Evolutionary conservation across 1,139 yeast genomes (phyloP), one percentile per base, ranked within the genome.

Genomic region (Fermentozyma sake): DNA sequence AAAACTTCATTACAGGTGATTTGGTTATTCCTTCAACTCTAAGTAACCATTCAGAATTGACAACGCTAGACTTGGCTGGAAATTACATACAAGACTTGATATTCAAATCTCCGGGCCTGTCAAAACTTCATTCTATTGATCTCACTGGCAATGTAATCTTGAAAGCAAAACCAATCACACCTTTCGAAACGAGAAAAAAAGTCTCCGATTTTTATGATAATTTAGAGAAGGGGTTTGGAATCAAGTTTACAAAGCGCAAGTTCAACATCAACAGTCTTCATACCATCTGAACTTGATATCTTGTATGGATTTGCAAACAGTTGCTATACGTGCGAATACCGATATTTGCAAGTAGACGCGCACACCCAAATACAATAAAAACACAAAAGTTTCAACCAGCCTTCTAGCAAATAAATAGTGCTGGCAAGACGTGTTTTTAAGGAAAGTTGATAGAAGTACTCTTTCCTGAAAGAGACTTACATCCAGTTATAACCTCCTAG

Each of bases 241-340:
- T 48, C 7, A 29, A 30, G 18, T 52, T 50, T 3, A 29, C 26
- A 3, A 36, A 42, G 18, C 31, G 48, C 18, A 53, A 52, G 30
- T 52, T 44, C 29, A 53, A 54, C 32, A 44, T 56, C 7, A 56
- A 55, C 35, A 42, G 52, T 23, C 32, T 47, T 19, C 64, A 57
- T 35, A 36, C 18, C 8, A n/a, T n/a, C n/a, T n/a, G n/a, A n/a
- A n/a, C n/a, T n/a, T n/a, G n/a, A n/a, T n/a, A n/a, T n/a, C n/a
- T n/a, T n/a, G n/a, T n/a, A n/a, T n/a, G n/a, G n/a, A n/a, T n/a
- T n/a, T n/a, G n/a, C n/a, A n/a, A n/a, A n/a, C n/a, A n/a, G n/a
- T n/a, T n/a, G n/a, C n/a, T n/a, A n/a, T n/a, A n/a, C n/a, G n/a
- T n/a, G n/a, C n/a, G n/a, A n/a, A n/a, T n/a, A n/a, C n/a, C n/a